Evolutionary conservation across 257 asterid genomes (phyloP).

Genomic region (Catharanthus roseus): DNA sequence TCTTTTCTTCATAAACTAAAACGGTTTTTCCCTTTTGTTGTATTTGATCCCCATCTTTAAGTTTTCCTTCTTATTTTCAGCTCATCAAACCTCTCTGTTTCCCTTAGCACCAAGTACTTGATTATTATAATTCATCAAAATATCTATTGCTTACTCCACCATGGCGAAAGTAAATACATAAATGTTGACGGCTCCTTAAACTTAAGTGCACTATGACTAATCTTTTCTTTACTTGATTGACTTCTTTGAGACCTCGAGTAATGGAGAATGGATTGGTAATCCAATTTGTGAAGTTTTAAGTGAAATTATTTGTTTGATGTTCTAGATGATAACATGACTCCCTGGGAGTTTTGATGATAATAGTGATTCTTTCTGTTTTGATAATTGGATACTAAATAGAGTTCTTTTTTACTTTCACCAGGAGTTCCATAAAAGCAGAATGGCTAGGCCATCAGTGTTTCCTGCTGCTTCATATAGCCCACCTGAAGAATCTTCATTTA

Average conservation of each 20-base stretch:
- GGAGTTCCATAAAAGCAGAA: conserved; percentile 77
- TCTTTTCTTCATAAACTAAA: neutral
- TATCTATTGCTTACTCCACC: neutral
- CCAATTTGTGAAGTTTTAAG: neutral
- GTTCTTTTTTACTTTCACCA: conserved; percentile 24
- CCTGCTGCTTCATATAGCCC: conserved; percentile 56
- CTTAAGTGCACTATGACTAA: no score
- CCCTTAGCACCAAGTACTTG: neutral
- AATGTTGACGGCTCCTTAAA: no score
- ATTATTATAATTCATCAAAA: neutral
- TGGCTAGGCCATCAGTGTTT: conserved; percentile 62
- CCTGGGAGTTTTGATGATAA: neutral
- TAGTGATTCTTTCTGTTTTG: neutral
- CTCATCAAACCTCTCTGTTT: neutral
- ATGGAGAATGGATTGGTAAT: neutral
- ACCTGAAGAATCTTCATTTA: conserved; percentile 70
- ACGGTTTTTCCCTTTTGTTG: neutral
- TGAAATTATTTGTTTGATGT: neutral
- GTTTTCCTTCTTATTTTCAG: neutral
- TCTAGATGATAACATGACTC: neutral
- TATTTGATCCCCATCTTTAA: neutral
- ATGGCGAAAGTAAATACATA: no score
- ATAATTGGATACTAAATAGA: no score
- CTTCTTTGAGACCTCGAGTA: neutral
- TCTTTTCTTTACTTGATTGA: neutral